A percentile compares a stretch with the other conserved stretches of the same genome.
Conservation (phyloP, 192 early-diverging fungal genomes). For the Entophlyctis luteolus region DNA sequence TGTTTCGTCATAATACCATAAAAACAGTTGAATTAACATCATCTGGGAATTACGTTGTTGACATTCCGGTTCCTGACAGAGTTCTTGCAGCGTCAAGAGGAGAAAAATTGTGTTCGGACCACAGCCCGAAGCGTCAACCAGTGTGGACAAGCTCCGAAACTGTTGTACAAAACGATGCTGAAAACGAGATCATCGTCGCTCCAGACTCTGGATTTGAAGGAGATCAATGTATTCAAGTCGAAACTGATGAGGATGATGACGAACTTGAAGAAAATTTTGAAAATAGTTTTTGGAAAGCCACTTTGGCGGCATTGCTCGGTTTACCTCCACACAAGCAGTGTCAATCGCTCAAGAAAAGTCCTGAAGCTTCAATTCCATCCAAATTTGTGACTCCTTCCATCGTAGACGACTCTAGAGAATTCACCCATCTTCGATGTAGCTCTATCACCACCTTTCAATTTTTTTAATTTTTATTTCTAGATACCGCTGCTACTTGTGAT, state of each 20-base stretch:
- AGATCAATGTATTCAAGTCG: neutral
- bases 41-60: constrained; percentile 43
- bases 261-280: neutral
- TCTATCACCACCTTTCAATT: neutral
- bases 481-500: constrained; percentile 81
- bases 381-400: constrained; percentile 9
- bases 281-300: neutral
- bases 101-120: neutral
- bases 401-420: constrained; percentile 29
- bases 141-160: constrained; percentile 8
- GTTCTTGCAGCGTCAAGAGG: constrained; percentile 5
- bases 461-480: neutral
- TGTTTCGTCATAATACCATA: constrained; percentile 48
- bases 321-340: neutral
- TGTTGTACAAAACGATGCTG: neutral
- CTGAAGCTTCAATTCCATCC: neutral
- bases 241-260: neutral
- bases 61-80: constrained; percentile 48
- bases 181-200: neutral
- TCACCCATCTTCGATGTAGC: constrained; percentile 46
- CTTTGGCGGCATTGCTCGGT: neutral
- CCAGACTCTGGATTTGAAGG: neutral
- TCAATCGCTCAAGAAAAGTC: neutral
- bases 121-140: neutral
- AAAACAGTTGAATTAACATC: constrained; percentile 44